phyloP scores from a whole-genome alignment of 2,329 filamentous ascomycete genomes.

The Cryphonectria radicalis region DNA sequence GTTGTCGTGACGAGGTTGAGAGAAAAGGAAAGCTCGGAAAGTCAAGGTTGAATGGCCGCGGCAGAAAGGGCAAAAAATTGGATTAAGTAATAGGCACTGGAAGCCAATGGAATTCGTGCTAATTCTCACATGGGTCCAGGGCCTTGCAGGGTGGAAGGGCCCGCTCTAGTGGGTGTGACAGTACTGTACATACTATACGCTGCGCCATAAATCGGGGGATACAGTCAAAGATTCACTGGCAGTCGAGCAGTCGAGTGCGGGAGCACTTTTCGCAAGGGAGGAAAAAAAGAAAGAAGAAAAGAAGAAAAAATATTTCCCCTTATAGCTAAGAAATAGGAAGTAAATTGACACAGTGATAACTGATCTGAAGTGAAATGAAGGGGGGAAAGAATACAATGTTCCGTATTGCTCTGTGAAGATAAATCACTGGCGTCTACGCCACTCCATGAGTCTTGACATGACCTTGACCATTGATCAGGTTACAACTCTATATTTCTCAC shows the following conservation, averaged over 20 bases:
- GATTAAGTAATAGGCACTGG: conserved; percentile 28
- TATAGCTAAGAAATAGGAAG: not conserved
- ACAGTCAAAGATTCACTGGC: not conserved
- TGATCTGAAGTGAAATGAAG: not conserved
- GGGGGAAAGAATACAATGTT: not conserved
- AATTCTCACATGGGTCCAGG: conserved; percentile 32
- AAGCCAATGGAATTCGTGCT: conserved; percentile 37
- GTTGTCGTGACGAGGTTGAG: conserved; percentile 13
- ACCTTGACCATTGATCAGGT: not conserved
- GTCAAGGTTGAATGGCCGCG: conserved; percentile 31
- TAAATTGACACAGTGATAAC: not conserved
- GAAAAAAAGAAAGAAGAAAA: no score
- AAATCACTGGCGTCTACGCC: not conserved
- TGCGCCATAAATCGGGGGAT: conserved; percentile 7
- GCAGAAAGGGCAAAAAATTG: conserved; percentile 31
- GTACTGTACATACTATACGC: no score
- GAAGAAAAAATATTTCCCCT: not conserved
- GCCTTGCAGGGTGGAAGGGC: not conserved
- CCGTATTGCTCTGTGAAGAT: not conserved
- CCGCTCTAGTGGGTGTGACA: not conserved
- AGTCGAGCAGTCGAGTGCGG: no score
- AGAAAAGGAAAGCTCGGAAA: conserved; percentile 20
- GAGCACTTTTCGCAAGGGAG: no score
- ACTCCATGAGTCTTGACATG: not conserved
- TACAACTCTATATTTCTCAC: not conserved